Conservation (phyloP, 768 basidiomycete species). For the Auricularia cornea region DNA sequence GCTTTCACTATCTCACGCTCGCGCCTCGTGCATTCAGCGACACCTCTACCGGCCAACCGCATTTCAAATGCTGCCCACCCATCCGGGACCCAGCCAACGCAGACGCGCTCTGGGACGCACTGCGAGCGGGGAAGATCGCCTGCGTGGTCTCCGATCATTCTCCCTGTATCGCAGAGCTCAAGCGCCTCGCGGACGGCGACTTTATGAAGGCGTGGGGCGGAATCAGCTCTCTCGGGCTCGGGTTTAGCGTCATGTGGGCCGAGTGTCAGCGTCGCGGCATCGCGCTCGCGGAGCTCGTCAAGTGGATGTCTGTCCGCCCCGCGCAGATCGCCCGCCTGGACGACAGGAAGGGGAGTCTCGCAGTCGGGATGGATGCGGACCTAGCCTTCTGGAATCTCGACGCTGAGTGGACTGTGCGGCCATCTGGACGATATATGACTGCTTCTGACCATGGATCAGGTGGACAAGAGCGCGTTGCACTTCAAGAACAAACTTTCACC, state of each 20-base stretch:
- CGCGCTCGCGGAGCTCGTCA: slow-evolving; percentile 49
- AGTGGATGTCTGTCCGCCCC: slow-evolving; percentile 69
- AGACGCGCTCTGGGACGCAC: slow-evolving; percentile 70
- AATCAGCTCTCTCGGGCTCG: slow-evolving; percentile 84
- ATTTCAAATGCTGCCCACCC: slow-evolving; percentile 97
- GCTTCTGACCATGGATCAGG: slow-evolving; percentile 33
- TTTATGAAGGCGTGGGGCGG: slow-evolving; percentile 94
- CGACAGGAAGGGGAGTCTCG: slow-evolving; percentile 60
- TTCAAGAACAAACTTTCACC: slow-evolving; percentile 96
- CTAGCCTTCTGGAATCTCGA: slow-evolving; percentile 76
- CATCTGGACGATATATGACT: neutral
- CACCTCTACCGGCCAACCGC: slow-evolving; percentile 43
- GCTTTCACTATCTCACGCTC: slow-evolving; percentile 92
- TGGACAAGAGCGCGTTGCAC: slow-evolving; percentile 59
- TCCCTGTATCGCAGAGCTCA: slow-evolving; percentile 77
- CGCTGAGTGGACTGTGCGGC: slow-evolving; percentile 18
- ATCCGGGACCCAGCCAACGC: slow-evolving; percentile 70
- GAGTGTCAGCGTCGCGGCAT: slow-evolving; percentile 58
- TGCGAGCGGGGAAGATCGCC: slow-evolving; percentile 78
- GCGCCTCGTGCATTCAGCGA: slow-evolving; percentile 62
- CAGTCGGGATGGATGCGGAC: slow-evolving; percentile 75
- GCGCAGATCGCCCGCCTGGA: slow-evolving; percentile 75
- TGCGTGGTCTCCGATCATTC: slow-evolving; percentile 95
- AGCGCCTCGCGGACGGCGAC: slow-evolving; percentile 61
- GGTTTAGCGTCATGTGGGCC: slow-evolving; percentile 83